Base-by-base conservation (phyloP, 176 grass and related monocot genomes). In the Thinopyrum elongatum region DNA sequence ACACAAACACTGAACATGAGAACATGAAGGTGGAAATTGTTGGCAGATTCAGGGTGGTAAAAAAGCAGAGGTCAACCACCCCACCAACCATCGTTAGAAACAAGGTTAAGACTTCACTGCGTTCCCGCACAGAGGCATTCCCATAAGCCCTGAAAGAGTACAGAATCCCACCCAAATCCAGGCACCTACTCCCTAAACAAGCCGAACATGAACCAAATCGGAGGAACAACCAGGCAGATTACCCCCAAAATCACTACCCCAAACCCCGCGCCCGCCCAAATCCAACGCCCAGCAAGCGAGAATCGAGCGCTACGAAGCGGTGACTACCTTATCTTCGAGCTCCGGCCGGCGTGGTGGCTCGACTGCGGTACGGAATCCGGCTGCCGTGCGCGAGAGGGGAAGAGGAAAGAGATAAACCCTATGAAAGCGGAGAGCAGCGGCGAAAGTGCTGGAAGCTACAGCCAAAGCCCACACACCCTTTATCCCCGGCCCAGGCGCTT, bases 331-430 rank as follows among this genome's bases (percentile, higher is more conserved):
- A 83, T 82, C 51, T 9, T 21, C 31, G 6, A 47, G 78, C 28
- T 66, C 41, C 27, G 82, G 41, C 11, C 6, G 39, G 72, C 29
- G 78, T 3, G 77, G 7, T 25, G 11, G 6, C 7, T 19, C 19
- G 41, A 34, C 57, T 26, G 27, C 5, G 76, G 23, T 11, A 27
- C 1, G 76, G 81, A 77, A 88, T 77, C 85, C 38, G 62, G 38
- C 28, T 53, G 70, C 60, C 85, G 81, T 81, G 49, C 38, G 80
- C 60, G 57, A 55, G 60, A 80, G 74, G 85, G 41, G 81, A 87
- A 1, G 71, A 27, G 15, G n/a, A 79, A 74, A 53, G 80, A 46
- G 89, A 91, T 91, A 87, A 87, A 91, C 85, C 89, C 85, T 91
- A 90, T 35, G 46, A 61, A 59, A 71, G 78, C 74, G 42, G 33